A percentile compares a stretch with the other conserved stretches of the same genome.
These are phyloP conservation scores for Paraphaeosphaeria sporulosa DNA, from an alignment of 2,329 filamentous ascomycete genomes.

Conservation along the genomic window DNA sequence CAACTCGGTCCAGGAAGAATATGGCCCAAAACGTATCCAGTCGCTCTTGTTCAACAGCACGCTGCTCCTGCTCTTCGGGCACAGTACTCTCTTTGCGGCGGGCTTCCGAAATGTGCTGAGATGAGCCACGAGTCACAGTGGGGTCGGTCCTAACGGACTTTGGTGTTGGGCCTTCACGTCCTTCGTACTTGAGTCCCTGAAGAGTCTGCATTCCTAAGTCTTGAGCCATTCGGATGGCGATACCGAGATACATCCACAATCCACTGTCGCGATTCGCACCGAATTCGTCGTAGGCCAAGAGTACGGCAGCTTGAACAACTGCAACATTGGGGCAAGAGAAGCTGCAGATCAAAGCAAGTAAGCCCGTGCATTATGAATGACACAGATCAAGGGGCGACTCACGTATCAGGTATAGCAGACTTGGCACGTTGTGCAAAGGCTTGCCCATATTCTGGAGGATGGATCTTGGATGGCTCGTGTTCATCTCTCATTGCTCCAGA, in stretches of 20 bases:
- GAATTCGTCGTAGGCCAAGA: conserved; percentile 90
- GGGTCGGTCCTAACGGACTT: conserved; percentile 58
- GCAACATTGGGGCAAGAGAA: conserved; percentile 84
- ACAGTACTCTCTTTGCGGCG: conserved; percentile 39
- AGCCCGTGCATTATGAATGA: background rate
- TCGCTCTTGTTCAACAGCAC: conserved; percentile 78
- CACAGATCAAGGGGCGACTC: background rate
- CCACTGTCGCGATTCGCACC: conserved; percentile 88
- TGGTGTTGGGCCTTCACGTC: conserved; percentile 63
- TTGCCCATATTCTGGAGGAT: conserved; percentile 73
- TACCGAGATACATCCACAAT: conserved; percentile 91
- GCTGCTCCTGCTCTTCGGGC: conserved; percentile 61
- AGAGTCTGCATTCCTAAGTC: conserved; percentile 83
- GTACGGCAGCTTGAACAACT: conserved; percentile 81
- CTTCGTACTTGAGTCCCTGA: conserved; percentile 71
- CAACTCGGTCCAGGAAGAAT: conserved; percentile 85
- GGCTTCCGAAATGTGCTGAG: conserved; percentile 64
- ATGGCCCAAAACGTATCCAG: conserved; percentile 91
- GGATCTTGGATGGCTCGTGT: conserved; percentile 30
- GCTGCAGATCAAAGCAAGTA: background rate
- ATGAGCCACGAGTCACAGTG: conserved; percentile 46
- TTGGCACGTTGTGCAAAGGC: conserved; percentile 84
- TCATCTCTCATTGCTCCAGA: conserved; percentile 56
- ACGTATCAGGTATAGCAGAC: conserved; percentile 78
- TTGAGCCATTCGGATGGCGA: conserved; percentile 83